Base-by-base conservation (phyloP, 495 filamentous ascomycete genomes). In the Penicillium parvum region DNA sequence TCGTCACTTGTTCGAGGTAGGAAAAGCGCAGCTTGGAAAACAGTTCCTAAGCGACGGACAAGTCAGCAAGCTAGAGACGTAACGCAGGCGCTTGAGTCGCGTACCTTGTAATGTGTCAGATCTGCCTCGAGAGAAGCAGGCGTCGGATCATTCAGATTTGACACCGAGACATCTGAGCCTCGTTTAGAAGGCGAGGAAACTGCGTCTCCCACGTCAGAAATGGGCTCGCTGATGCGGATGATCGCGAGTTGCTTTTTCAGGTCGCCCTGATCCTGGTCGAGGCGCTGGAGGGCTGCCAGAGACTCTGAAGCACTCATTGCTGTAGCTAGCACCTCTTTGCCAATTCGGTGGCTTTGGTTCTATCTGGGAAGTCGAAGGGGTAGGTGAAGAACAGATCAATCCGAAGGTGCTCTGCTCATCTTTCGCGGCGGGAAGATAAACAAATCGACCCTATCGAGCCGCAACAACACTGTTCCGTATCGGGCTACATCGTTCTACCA, bases 21-120 rank as follows among this genome's bases (percentile, higher is more conserved):
- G 87, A 94, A 72, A 97, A 97, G 58, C 90, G 88, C 19, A 98
- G 78, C 67, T 96, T 96, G 29, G 88, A 84, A 65, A 96, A 97
- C 20, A 97, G 79, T 68, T 96, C 92, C 75, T 83, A n/a, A 16
- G 32, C 1, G 7, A 36, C 11, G 22, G 46, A 37, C 26, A 33
- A 11, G 12, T 37, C 17, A 40, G 22, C n/a, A 15, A 16, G 28
- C 20, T 23, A 20, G 33, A 9, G 16, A 18, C 3, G n/a, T 14
- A 25, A 32, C 25, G 22, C 20, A n/a, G 16, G 22, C 28, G 22
- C 19, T n/a, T n/a, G n/a, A n/a, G 9, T 20, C 14, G 28, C 55
- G 19, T 52, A 82, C 81, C 53, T 85, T 85, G 65, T 96, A 95
- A 62, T 96, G 90, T 37, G 77, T 71, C n/a, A 96, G 71, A 61